Percentiles rank a stretch among this genome's conserved stretches.
phyloP scores from a whole-genome alignment of 495 filamentous ascomycete genomes.

The Aspergillus heteromorphus region DNA sequence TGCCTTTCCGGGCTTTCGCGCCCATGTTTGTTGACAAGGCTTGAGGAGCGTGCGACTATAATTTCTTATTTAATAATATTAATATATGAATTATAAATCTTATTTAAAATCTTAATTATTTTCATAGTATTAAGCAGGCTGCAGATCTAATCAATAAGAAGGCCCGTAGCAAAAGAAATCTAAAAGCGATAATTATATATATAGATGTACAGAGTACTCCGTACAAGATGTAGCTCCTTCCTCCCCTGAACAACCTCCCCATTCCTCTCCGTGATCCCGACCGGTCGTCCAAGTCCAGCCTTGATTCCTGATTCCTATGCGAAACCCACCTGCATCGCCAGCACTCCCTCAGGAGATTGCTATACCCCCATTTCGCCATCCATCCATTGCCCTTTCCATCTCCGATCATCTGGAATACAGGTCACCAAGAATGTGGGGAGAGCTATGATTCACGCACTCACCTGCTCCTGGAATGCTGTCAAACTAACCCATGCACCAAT shows the following conservation, averaged over 20 bases:
- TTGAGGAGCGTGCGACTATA: too few species aligned
- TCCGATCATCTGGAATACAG: neutral
- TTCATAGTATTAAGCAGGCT: too few species aligned
- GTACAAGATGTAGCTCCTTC: neutral
- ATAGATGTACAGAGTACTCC: too few species aligned
- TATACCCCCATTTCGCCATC: neutral
- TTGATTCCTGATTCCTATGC: neutral
- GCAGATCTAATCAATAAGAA: too few species aligned
- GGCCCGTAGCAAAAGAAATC: too few species aligned
- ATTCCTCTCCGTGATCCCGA: neutral
- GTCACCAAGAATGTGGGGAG: neutral
- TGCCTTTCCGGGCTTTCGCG: too few species aligned
- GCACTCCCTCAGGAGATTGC: neutral
- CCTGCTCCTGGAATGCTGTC: conserved; percentile 10
- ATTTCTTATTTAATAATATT: neutral
- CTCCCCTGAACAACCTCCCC: neutral
- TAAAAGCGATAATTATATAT: too few species aligned
- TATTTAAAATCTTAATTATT: too few species aligned
- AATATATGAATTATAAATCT: too few species aligned
- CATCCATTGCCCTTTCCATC: neutral
- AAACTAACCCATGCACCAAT: neutral
- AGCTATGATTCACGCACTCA: neutral
- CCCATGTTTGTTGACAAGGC: too few species aligned
- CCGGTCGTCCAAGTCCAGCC: neutral
- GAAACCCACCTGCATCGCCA: neutral